Evolutionary conservation across 768 basidiomycete species (phyloP), one percentile per base, ranked within the genome.

Genomic region (Pleurotus tuber-regium): DNA sequence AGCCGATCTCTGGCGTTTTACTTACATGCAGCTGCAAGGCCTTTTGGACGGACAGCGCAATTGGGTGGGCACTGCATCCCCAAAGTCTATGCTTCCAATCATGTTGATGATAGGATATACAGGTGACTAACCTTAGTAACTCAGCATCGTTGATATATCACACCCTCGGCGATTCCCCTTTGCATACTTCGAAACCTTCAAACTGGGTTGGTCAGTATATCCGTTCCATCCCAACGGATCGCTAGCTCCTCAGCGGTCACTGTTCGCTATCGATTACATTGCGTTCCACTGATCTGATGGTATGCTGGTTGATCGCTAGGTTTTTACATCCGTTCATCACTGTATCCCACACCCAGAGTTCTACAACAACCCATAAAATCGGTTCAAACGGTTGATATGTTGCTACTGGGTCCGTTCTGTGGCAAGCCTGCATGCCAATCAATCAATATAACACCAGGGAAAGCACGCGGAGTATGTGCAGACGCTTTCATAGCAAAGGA

Each of bases 401-500:
- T 95, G 7, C 69, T 92, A 36, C 72, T 94, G 4, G 92, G 87
- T 0, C 92, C 93, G 0, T 97, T 95, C 69, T 86, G 84, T 58
- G 94, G 94, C 47, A 89, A 87, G 59, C 95, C 94, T 1, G 95
- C 95, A 0, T 98, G 95, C 66, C 88, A 91, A 59, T 83, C 78
- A 59, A 93, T 97, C 65, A 71, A 78, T 51, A 73, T 81, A 35
- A 61, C 72, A 4, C 70, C 76, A 12, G 74, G 71, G 0, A 81
- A 77, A 9, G 73, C 73, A 8, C 77, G 79, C n/a, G 92, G 94
- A 24, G 94, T 97, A 9, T 97, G 94, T 65, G 89, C 92, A 4
- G 85, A 84, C 43, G 85, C 87, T 1, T 96, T 82, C 66, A 50
- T 84, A 11, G 74, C 74, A 43, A 67, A 65, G 38, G 61, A 71